Conservation (phyloP, 108 stramenopile species). For the Fragilaria radians region DNA sequence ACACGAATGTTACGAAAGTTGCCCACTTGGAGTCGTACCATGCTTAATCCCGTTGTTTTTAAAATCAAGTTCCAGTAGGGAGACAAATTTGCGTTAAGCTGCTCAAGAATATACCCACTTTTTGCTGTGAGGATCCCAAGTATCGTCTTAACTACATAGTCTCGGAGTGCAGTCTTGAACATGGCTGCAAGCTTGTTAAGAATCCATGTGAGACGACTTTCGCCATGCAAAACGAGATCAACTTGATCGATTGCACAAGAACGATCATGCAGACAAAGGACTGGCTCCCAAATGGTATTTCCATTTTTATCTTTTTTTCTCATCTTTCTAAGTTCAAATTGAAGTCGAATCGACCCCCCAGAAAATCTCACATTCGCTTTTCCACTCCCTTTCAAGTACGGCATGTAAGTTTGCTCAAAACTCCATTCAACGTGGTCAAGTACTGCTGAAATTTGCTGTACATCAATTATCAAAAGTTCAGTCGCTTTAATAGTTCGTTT, state of each 20-base stretch:
- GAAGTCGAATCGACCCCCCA: constrained; percentile 69
- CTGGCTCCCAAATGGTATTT: constrained; percentile 64
- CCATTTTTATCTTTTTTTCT: constrained; percentile 17
- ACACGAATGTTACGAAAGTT: too few species aligned
- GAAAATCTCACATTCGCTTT: constrained; percentile 67
- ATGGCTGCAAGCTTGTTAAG: constrained; percentile 75
- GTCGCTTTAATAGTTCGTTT: constrained; percentile 50
- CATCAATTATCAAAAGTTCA: constrained; percentile 79
- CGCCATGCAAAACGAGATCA: constrained; percentile 71
- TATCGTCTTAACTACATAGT: constrained; percentile 75
- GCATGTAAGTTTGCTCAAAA: constrained; percentile 90
- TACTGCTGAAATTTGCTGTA: constrained; percentile 75
- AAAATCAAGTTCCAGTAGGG: constrained; percentile 80
- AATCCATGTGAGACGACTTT: constrained; percentile 69
- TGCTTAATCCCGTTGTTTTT: constrained; percentile 56
- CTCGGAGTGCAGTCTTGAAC: constrained; percentile 66
- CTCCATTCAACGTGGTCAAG: constrained; percentile 76
- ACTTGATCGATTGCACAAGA: constrained; percentile 67
- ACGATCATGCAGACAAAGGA: constrained; percentile 76
- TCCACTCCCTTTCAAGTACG: constrained; percentile 80
- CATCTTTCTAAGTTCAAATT: constrained; percentile 74
- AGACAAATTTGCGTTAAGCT: constrained; percentile 55
- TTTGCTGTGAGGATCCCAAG: constrained; percentile 51
- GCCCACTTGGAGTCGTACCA: constrained; percentile 22
- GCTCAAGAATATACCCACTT: constrained; percentile 76